Conservation (phyloP, 208 protist species). For the Acanthamoeba castellanii region DNA sequence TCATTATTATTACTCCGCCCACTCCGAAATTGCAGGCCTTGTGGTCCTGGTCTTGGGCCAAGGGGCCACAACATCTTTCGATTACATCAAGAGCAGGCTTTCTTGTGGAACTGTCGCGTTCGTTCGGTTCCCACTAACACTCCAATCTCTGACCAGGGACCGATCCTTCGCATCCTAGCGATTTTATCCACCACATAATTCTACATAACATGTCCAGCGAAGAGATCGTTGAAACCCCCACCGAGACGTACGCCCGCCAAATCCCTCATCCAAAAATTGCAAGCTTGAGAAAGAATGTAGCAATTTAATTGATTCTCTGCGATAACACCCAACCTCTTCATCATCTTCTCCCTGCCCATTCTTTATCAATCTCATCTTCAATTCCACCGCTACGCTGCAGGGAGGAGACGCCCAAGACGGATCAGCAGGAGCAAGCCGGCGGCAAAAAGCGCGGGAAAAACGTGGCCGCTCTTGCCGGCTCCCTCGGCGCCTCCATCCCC, state of each 20-base stretch:
- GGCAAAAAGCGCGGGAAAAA: not conserved
- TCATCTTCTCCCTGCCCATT: no score
- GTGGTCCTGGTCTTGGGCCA: not conserved
- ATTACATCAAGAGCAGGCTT: not conserved
- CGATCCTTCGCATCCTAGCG: not conserved
- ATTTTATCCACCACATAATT: not conserved
- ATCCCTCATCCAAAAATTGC: not conserved
- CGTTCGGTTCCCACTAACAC: no score
- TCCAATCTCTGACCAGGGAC: no score
- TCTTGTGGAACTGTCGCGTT: not conserved
- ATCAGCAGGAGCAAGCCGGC: not conserved
- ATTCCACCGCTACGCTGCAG: not conserved
- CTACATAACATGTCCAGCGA: not conserved
- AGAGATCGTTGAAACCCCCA: not conserved
- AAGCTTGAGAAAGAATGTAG: not conserved
- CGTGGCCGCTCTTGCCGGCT: not conserved
- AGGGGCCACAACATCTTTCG: not conserved
- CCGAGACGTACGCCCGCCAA: not conserved
- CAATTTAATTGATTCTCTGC: not conserved
- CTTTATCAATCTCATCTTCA: no score
- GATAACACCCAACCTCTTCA: no score
- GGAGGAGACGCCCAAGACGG: not conserved
- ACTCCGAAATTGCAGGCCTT: not conserved
- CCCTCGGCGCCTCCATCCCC: not conserved
- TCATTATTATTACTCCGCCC: not conserved